Base-by-base conservation (phyloP, 495 filamentous ascomycete genomes). In the Annulohypoxylon maeteangense region DNA sequence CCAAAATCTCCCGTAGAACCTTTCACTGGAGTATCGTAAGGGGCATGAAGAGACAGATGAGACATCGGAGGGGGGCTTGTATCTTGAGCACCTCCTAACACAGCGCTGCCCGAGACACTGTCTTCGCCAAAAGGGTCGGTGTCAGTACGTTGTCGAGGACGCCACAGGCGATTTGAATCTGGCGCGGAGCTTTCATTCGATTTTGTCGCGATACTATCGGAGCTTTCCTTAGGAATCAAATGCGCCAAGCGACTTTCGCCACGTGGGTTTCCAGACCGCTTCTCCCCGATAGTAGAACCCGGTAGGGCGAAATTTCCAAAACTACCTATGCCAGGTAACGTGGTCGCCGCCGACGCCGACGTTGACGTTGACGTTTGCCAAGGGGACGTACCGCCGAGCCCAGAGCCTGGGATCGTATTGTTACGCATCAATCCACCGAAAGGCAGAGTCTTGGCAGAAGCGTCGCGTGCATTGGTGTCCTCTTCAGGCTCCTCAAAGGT, bases 231-330 rank as follows among this genome's bases (percentile, higher is more conserved):
- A 8, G 88, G 89, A 72, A 97, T 90, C 32, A 97, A 77, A 55
- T 91, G 92, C 67, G 94, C 94, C 73, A 97, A 89, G 40, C 93
- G 88, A 76, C 93, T 97, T 74, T 93, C 92, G 11, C 90, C 89
- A 34, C 92, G 84, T 23, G 88, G 72, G 68, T 87, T 91, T 45
- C 88, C 90, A 75, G 89, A 88, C 1, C 89, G 88, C 83, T 93
- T 95, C 60, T 97, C 92, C 14, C 89, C 86, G 22, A 88, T 87
- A 20, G 80, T 65, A 7, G 83, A 80, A 22, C 80, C 79, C 3
- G 79, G 76, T 22, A 94, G 77, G 8, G 89, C 89, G 75, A 97
- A 97, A 63, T 87, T 94, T 10, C 94, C 93, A 80, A 97, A 97
- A n/a, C 90, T 88, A 25, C 93, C 93, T 83, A 95, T 92, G 4